Conservation (phyloP, 2,329 filamentous ascomycete species). For the Aspergillus texensis region DNA sequence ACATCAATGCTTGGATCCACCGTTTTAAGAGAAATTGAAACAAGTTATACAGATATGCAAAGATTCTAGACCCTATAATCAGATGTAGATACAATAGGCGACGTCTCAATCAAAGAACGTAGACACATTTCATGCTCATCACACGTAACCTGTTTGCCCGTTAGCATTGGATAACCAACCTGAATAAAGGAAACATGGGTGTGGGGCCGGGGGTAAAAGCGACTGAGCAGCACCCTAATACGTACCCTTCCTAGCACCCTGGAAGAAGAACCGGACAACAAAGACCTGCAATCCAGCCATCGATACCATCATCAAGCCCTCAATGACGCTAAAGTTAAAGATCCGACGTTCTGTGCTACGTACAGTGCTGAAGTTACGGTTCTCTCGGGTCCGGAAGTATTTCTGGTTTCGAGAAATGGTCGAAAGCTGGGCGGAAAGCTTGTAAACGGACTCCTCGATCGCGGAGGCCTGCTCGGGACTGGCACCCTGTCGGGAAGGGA, state of each 20-base stretch:
- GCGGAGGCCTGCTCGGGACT: constrained; percentile 84
- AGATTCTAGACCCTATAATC: constrained; percentile 21
- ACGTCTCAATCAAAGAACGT: constrained; percentile 29
- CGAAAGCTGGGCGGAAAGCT: constrained; percentile 87
- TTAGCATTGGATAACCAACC: constrained; percentile 3
- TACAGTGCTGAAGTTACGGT: constrained; percentile 98
- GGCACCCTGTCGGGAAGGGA: constrained; percentile 87
- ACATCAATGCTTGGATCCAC: not conserved
- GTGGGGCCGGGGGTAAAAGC: not conserved
- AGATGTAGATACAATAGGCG: constrained; percentile 24
- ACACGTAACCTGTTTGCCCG: constrained; percentile 35
- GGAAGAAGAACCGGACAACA: constrained; percentile 98
- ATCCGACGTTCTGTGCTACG: constrained; percentile 93
- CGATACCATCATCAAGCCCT: constrained; percentile 84
- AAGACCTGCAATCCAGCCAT: constrained; percentile 98
- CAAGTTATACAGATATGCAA: constrained; percentile 9
- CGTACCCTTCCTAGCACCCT: constrained; percentile 72
- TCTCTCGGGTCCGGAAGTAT: constrained; percentile 98
- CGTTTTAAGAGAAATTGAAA: not conserved
- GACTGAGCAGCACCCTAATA: constrained; percentile 11
- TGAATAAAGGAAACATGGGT: not conserved
- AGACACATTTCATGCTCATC: constrained; percentile 36
- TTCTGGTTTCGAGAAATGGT: constrained; percentile 97
- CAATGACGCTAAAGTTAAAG: constrained; percentile 95
- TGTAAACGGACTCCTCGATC: constrained; percentile 93